Base-by-base conservation (phyloP, 176 grass and related monocot genomes). In the Saccharum spontaneum region DNA sequence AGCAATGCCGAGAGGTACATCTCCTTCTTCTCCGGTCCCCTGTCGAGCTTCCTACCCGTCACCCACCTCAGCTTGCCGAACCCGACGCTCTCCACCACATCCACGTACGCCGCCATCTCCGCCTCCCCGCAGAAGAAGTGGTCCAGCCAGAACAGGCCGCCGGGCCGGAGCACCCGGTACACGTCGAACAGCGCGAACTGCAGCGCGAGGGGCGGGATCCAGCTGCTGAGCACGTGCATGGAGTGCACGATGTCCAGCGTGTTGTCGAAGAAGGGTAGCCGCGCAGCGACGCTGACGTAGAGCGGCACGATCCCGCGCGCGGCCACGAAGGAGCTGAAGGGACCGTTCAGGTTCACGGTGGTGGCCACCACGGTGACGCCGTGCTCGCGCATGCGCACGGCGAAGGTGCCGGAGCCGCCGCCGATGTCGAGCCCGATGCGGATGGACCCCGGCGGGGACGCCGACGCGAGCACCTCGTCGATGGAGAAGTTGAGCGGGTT, bases 241-340 rank as follows among this genome's bases (percentile, higher is more conserved):
- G 92, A 78, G 87, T 94, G 94, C 77, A 97, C 83, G 52, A 94
- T 89, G 83, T 97, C 94, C 76, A 97, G 90, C 80, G 83, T 89
- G 84, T 78, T 73, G 87, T 92, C 87, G 64, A 80, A 92, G 76
- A 89, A 92, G 2, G 87, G 91, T 31, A 92, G 57, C 18, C 80
- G 75, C 60, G 80, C 84, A 0, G 80, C 67, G 8, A 90, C 72
- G 75, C 71, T 90, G 4, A 88, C 34, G 82, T 91, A 80, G 68
- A 91, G 26, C 44, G 89, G 75, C 39, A 94, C 55, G 60, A 91
- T 54, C 11, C 92, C 88, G 64, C 86, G 67, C 23, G 89, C 88
- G 6, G 89, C 92, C 64, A 87, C 88, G 72, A 85, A 87, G 86
- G 61, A 68, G 86, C 89, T 87, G 92, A 94, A 94, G 22, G 92